Base-by-base conservation (phyloP, 805 yeast genomes). In the Candida tammaniensis region DNA sequence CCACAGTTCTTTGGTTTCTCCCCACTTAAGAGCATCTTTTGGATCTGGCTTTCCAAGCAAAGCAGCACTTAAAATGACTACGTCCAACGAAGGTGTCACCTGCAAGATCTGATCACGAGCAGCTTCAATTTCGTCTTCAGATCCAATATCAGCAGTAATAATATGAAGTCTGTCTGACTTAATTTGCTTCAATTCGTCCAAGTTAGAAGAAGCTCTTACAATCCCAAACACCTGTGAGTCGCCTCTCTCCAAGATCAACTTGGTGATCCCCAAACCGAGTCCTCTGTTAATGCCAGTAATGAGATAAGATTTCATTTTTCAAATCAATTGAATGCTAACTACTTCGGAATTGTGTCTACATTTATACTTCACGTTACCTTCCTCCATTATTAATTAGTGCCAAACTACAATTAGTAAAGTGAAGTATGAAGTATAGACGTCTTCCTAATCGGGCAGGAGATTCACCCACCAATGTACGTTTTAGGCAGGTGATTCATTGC, bases 11-110 rank as follows among this genome's bases (percentile, higher is more conserved):
- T 12, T 25, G 18, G 28, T 25, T 25, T 25, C 28, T 15, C 12
- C 9, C 15, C 15, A 14, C 12, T 18, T 14, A 12, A 19, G 14
- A 12, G 23, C n/a, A 7, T 10, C 13, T 18, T 15, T 27, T 5
- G 17, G 13, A 10, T 27, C 23, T 4, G 30, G 11, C 7, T 8
- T 8, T 4, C 23, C 23, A 17, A 17, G 9, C 5, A 4, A 17
- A 17, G 30, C 35, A 19, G 35, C 35, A 19, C 17, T 31, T n/a
- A 31, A 24, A 20, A 31, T 15, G 15, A 32, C 26, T 5, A 19
- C 17, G 15, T 32, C 35, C 7, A 32, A 20, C 11, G 24, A 17
- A 19, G 14, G 7, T n/a, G 25, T 17, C 8, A 20, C 23, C 23
- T 20, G 8, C 11, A 20, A 27, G 14, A 24, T 13, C n/a, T 25